A percentile compares a stretch with the other conserved stretches of the same genome.
phyloP scores from a whole-genome alignment of 2,329 filamentous ascomycete genomes.

The Xylariaceae sp. region DNA sequence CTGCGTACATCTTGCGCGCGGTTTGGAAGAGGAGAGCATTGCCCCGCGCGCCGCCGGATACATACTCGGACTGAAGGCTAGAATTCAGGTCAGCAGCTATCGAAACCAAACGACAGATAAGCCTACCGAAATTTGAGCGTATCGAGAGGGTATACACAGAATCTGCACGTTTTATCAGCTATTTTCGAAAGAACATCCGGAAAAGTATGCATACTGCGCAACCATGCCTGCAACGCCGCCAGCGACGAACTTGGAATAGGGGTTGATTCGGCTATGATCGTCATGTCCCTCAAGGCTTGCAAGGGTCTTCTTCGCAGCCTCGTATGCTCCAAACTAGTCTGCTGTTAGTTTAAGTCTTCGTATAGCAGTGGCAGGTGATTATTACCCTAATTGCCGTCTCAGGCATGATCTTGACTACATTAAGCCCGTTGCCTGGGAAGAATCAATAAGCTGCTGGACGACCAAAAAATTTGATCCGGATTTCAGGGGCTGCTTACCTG shows the following conservation, averaged over 20 bases:
- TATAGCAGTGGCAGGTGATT: constrained; percentile 3
- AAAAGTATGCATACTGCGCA: constrained; percentile 67
- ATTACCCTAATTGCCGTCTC: constrained; percentile 87
- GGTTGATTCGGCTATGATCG: constrained; percentile 77
- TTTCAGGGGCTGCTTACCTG: constrained; percentile 62
- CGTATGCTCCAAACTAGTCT: constrained; percentile 82
- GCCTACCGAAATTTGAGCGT: constrained; percentile 69
- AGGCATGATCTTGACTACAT: constrained; percentile 97
- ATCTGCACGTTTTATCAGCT: constrained; percentile 50
- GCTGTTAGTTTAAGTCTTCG: constrained; percentile 17
- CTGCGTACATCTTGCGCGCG: constrained; percentile 81
- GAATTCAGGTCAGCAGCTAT: constrained; percentile 44
- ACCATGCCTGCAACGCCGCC: constrained; percentile 93
- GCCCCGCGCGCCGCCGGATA: constrained; percentile 80
- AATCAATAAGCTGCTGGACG: constrained; percentile 9
- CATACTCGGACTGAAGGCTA: constrained; percentile 92
- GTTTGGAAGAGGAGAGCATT: constrained; percentile 82
- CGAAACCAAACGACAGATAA: background rate
- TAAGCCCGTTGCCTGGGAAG: constrained; percentile 84
- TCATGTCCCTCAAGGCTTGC: constrained; percentile 86
- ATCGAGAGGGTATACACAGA: constrained; percentile 93
- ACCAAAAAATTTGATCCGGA: background rate
- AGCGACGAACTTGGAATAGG: constrained; percentile 85
- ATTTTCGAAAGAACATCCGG: background rate
- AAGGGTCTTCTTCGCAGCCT: constrained; percentile 87